phyloP scores from a whole-genome alignment of 2,329 filamentous ascomycete genomes.

The Dactylellina parvicollis region DNA sequence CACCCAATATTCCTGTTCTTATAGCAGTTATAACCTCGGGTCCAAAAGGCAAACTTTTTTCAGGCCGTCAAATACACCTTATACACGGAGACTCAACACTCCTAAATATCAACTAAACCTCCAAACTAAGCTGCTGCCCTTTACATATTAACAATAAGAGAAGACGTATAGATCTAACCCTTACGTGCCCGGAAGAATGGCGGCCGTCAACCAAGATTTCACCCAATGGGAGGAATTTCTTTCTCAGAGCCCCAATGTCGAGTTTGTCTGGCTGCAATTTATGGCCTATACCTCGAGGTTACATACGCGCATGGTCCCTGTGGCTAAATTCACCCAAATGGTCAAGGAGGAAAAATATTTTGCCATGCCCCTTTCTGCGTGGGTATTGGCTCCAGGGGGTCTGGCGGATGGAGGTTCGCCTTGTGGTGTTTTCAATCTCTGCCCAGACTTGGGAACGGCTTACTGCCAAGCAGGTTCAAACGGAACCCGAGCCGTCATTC shows the following conservation, averaged over 20 bases:
- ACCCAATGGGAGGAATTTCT: slow-evolving; percentile 4
- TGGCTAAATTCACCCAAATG: slow-evolving; percentile 7
- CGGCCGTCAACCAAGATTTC: no score
- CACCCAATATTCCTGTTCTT: no score
- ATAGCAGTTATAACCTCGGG: no score
- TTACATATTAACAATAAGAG: no score
- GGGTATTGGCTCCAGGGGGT: background rate
- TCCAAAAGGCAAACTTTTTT: no score
- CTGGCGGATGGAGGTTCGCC: background rate
- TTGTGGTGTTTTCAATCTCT: background rate
- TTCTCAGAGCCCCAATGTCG: background rate
- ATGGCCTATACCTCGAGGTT: background rate
- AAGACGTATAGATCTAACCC: no score
- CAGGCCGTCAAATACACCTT: no score
- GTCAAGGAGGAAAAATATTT: background rate
- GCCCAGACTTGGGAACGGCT: background rate
- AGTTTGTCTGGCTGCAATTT: slow-evolving; percentile 9
- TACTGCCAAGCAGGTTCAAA: slow-evolving; percentile 4
- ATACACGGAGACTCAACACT: no score
- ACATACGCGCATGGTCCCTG: background rate
- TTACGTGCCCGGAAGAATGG: no score
- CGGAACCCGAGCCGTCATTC: background rate
- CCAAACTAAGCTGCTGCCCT: no score
- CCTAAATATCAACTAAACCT: no score
- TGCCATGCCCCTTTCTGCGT: background rate